phyloP scores from a whole-genome alignment of 2,329 filamentous ascomycete genomes.

The Aspergillus viridinutans region DNA sequence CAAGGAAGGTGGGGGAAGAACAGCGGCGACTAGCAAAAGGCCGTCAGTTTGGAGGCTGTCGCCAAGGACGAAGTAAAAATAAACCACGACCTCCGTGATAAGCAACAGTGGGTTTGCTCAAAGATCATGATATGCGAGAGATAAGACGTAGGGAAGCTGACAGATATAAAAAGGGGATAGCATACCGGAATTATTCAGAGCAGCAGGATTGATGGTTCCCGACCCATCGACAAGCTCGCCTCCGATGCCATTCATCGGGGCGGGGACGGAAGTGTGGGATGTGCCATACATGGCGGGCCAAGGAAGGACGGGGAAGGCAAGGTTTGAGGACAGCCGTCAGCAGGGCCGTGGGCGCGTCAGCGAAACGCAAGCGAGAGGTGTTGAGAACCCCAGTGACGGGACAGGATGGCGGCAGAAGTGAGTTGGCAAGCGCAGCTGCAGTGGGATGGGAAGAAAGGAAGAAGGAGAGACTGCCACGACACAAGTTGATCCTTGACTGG shows the following conservation, averaged over 20 bases:
- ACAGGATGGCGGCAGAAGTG: conserved; percentile 9
- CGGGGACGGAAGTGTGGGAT: conserved; percentile 50
- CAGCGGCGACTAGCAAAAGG: conserved; percentile 31
- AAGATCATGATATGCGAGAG: background rate
- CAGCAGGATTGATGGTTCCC: conserved; percentile 87
- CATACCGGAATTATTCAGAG: conserved; percentile 73
- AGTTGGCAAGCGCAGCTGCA: conserved; percentile 13
- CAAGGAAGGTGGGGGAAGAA: conserved; percentile 34
- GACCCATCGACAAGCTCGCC: conserved; percentile 62
- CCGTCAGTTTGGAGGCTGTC: conserved; percentile 31
- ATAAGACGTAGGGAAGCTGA: background rate
- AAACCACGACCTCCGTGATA: conserved; percentile 9
- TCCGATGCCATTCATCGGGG: conserved; percentile 63
- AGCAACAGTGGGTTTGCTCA: conserved; percentile 1
- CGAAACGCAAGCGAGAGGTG: conserved; percentile 22
- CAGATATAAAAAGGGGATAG: conserved; percentile 6
- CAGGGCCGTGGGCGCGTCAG: conserved; percentile 31
- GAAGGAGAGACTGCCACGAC: conserved; percentile 15
- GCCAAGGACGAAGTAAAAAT: conserved; percentile 14
- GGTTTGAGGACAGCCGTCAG: conserved; percentile 22
- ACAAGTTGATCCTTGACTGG: conserved; percentile 13
- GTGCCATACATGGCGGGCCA: conserved; percentile 45
- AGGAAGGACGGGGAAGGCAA: conserved; percentile 22
- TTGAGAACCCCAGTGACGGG: conserved; percentile 13
- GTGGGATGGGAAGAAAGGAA: conserved; percentile 8